Conservation (phyloP, 345 rosid species). For the Psidium friedrichsthalianum region DNA sequence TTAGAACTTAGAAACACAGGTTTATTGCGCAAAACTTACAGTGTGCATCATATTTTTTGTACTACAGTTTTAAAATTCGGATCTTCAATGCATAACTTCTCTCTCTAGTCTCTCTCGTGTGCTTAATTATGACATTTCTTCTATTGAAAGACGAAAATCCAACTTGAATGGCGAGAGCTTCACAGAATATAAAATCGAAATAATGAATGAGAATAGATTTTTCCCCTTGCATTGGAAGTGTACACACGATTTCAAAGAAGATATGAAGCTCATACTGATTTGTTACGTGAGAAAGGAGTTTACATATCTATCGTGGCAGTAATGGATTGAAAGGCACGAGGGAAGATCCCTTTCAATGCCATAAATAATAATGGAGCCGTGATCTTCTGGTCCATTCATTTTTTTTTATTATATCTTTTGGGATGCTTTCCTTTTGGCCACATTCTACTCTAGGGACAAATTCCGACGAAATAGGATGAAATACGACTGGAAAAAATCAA, state of each 20-base stretch:
- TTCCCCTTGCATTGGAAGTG: not conserved
- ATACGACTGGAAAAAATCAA: not conserved
- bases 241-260: not conserved
- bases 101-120: not conserved
- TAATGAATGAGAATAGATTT: not conserved
- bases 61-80: not conserved
- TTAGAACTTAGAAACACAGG: too few species aligned
- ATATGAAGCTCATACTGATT: not conserved
- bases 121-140: not conserved
- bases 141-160: not conserved
- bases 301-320: too few species aligned
- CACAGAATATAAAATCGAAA: not conserved
- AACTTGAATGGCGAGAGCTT: not conserved
- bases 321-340: too few species aligned
- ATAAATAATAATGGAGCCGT: not conserved
- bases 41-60: too few species aligned
- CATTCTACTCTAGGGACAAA: not conserved
- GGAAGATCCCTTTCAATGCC: too few species aligned
- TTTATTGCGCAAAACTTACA: too few species aligned
- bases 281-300: too few species aligned
- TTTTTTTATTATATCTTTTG: not conserved
- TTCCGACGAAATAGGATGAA: too few species aligned
- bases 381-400: not conserved
- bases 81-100: not conserved
- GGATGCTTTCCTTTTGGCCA: not conserved